Percentiles rank a stretch among this genome's conserved stretches.
phyloP scores from a whole-genome alignment of 768 basidiomycete genomes.

The Sarcodon sp. region DNA sequence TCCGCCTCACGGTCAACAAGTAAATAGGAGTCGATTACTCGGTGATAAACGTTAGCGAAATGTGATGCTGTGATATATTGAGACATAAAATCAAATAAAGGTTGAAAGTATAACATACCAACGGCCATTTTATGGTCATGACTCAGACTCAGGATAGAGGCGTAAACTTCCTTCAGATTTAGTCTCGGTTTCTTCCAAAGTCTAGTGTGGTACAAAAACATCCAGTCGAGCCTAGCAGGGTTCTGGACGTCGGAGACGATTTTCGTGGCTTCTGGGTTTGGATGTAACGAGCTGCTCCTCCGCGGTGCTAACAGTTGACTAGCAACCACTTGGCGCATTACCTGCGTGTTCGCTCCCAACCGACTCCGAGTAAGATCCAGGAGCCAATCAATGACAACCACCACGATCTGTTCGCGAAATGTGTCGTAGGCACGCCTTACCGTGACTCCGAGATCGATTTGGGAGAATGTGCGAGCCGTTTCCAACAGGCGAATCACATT shows the following conservation, averaged over 20 bases:
- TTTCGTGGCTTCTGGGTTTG: conserved; percentile 20
- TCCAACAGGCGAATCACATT: conserved; percentile 47
- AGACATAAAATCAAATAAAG: background rate
- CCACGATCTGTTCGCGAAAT: conserved; percentile 76
- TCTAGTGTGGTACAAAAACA: conserved; percentile 72
- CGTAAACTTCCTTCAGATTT: conserved; percentile 74
- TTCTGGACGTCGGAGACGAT: conserved; percentile 25
- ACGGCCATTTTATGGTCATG: conserved; percentile 65
- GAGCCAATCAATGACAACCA: conserved; percentile 79
- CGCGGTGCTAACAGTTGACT: conserved; percentile 55
- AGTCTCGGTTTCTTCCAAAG: conserved; percentile 80
- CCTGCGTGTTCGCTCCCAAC: conserved; percentile 49
- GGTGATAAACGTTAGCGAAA: conserved; percentile 76
- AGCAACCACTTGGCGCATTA: conserved; percentile 63
- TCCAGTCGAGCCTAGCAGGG: conserved; percentile 55
- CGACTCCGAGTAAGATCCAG: conserved; percentile 67
- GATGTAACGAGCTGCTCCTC: conserved; percentile 32
- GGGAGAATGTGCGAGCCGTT: conserved; percentile 64
- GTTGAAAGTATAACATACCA: conserved; percentile 33
- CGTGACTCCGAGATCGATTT: conserved; percentile 88
- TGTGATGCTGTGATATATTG: conserved; percentile 45
- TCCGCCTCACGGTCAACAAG: conserved; percentile 91
- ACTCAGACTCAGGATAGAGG: conserved; percentile 57
- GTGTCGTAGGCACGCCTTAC: conserved; percentile 80
- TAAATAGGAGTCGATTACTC: conserved; percentile 83